Evolutionary conservation across 2,329 filamentous ascomycete genomes (phyloP).

Genomic region (Pseudocercospora musae): DNA sequence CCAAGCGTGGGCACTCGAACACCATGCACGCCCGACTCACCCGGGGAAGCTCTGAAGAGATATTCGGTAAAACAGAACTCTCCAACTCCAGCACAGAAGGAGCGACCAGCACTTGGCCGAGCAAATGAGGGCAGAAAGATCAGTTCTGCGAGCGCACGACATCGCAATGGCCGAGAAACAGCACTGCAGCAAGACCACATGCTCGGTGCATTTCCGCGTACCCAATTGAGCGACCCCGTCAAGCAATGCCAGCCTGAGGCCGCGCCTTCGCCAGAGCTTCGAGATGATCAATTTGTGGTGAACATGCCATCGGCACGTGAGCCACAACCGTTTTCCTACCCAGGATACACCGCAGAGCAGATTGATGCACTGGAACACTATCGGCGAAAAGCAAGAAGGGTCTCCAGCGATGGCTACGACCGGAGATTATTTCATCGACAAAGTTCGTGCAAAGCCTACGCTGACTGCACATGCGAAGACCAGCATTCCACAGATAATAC

Average conservation of each 20-base stretch:
- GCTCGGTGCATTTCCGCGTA: background rate
- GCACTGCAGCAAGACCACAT: background rate
- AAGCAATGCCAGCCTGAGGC: background rate
- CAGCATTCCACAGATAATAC: background rate
- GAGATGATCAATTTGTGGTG: constrained; percentile 31
- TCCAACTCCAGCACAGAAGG: constrained; percentile 17
- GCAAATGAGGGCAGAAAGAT: constrained; percentile 31
- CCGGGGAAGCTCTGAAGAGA: constrained; percentile 29
- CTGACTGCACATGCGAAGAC: background rate
- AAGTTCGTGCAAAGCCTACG: background rate
- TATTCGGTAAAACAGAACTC: constrained; percentile 14
- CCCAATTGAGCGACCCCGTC: background rate
- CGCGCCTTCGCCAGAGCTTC: background rate
- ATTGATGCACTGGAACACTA: constrained; percentile 34
- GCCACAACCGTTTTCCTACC: constrained; percentile 34
- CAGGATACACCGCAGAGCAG: constrained; percentile 30
- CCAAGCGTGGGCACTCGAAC: constrained; percentile 30
- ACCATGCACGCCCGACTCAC: constrained; percentile 29
- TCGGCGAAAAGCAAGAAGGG: constrained; percentile 26
- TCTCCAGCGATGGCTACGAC: constrained; percentile 30
- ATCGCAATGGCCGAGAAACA: background rate
- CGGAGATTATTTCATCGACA: constrained; percentile 13
- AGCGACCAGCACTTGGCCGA: constrained; percentile 19
- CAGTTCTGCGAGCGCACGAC: constrained; percentile 13
- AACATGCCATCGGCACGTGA: constrained; percentile 37